A percentile compares a stretch with the other conserved stretches of the same genome.
These are phyloP conservation scores for Globisporangium lucens DNA, from an alignment of 352 stramenopile species.

Conservation along the genomic window DNA sequence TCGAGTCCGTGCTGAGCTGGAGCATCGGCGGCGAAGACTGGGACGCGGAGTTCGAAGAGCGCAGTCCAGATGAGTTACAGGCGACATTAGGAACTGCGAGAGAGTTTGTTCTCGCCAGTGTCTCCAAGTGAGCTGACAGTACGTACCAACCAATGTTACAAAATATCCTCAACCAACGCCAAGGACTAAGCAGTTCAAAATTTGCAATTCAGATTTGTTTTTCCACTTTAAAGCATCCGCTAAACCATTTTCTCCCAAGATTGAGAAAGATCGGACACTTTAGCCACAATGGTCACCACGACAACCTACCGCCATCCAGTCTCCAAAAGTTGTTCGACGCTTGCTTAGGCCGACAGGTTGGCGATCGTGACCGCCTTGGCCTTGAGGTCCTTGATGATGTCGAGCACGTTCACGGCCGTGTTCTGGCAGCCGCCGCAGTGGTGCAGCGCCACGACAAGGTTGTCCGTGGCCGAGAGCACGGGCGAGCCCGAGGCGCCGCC, in stretches of 20 bases:
- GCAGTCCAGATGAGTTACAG: slow-evolving; percentile 2
- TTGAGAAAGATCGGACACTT: background rate
- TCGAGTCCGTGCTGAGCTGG: slow-evolving; percentile 3
- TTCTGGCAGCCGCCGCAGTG: slow-evolving; percentile 41
- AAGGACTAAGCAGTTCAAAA: background rate
- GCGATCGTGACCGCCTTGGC: slow-evolving; percentile 15
- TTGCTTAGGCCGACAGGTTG: background rate
- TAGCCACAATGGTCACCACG: background rate
- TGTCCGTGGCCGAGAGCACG: slow-evolving; percentile 23
- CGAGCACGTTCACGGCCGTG: slow-evolving; percentile 28
- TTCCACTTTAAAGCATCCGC: background rate
- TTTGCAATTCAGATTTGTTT: slow-evolving; percentile 2
- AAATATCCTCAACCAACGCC: background rate
- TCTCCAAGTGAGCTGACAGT: background rate
- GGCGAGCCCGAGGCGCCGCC: slow-evolving; percentile 33
- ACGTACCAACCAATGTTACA: background rate
- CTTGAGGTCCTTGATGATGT: slow-evolving; percentile 27
- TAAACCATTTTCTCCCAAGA: background rate
- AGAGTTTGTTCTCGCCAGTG: slow-evolving; percentile 8
- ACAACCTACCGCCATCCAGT: background rate
- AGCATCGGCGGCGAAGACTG: slow-evolving; percentile 8
- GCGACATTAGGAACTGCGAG: slow-evolving; percentile 6
- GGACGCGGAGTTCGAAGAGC: slow-evolving; percentile 6
- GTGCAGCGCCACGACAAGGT: slow-evolving; percentile 32
- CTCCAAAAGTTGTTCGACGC: no score